These are phyloP conservation scores for Alternaria panax DNA, from an alignment of 2,329 filamentous ascomycete genomes.

Conservation along the genomic window DNA sequence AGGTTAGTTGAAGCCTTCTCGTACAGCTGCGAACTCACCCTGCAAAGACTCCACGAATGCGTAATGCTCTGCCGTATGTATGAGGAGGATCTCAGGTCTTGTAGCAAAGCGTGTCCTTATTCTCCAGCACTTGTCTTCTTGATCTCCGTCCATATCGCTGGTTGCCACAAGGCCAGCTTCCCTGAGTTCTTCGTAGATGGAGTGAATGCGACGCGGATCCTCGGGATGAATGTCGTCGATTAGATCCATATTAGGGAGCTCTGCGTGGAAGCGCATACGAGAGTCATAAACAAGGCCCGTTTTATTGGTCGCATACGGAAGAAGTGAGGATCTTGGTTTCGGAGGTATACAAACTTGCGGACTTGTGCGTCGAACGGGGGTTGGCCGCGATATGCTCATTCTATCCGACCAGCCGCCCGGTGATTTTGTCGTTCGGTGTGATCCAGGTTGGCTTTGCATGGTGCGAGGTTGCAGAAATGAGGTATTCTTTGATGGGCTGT, in stretches of 20 bases:
- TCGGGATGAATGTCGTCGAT: conserved; percentile 86
- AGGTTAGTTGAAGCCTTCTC: conserved; percentile 18
- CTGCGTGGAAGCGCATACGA: conserved; percentile 94
- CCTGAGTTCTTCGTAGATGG: conserved; percentile 90
- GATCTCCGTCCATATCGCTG: conserved; percentile 57
- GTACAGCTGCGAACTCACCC: conserved; percentile 42
- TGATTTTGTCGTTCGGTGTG: conserved; percentile 15
- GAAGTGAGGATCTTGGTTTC: conserved; percentile 44
- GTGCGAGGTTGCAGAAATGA: conserved; percentile 13
- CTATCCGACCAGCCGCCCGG: conserved; percentile 29
- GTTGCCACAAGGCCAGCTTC: conserved; percentile 78
- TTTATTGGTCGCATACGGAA: conserved; percentile 42
- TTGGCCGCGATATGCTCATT: conserved; percentile 31
- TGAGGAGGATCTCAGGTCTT: conserved; percentile 77
- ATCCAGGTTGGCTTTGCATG: conserved; percentile 12
- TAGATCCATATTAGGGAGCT: conserved; percentile 58
- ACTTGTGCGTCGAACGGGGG: conserved; percentile 23
- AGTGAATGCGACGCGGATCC: conserved; percentile 88
- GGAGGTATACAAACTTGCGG: conserved; percentile 42
- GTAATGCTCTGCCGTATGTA: conserved; percentile 80
- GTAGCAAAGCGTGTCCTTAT: conserved; percentile 82
- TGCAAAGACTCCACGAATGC: conserved; percentile 73
- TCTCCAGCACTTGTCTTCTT: conserved; percentile 65
- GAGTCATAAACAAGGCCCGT: conserved; percentile 76
- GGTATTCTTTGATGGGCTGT: conserved; percentile 27